Evolutionary conservation across 1,284 basidiomycete species (phyloP).

Genomic region (Ustilago loliicola): DNA sequence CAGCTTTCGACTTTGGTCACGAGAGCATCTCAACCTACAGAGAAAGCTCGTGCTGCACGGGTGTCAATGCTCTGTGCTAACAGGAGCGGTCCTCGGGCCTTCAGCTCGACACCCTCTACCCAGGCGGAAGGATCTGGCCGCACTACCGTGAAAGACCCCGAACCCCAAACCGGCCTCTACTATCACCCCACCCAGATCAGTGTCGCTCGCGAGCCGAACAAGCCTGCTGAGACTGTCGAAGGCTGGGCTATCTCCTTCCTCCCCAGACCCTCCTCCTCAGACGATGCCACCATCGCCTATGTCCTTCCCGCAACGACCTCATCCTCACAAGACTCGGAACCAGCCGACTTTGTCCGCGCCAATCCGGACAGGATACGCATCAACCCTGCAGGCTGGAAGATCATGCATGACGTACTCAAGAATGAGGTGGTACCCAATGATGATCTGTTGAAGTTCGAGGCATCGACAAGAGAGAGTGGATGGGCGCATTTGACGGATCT

Average conservation of each 20-base stretch:
- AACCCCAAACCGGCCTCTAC: conserved; percentile 54
- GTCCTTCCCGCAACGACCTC: conserved; percentile 35
- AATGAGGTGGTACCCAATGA: conserved; percentile 58
- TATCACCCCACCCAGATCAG: conserved; percentile 55
- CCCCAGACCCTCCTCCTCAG: conserved; percentile 20
- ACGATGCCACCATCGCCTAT: conserved; percentile 43
- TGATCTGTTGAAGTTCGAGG: conserved; percentile 61
- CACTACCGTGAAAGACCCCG: conserved; percentile 42
- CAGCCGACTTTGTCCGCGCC: conserved; percentile 43
- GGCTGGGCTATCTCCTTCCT: conserved; percentile 58
- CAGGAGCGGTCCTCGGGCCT: conserved; percentile 5
- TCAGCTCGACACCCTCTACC: background rate
- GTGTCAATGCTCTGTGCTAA: background rate
- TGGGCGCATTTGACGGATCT: conserved; percentile 66
- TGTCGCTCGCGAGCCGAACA: conserved; percentile 21
- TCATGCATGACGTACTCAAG: conserved; percentile 62
- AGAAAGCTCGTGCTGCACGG: background rate
- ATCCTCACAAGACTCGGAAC: conserved; percentile 28
- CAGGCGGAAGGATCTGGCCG: conserved; percentile 19
- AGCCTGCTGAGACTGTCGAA: conserved; percentile 22
- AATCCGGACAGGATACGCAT: conserved; percentile 56
- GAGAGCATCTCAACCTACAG: background rate
- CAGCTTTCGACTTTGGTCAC: background rate
- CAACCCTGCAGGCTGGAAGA: conserved; percentile 57
- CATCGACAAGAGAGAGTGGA: conserved; percentile 57